phyloP scores from a whole-genome alignment of 345 rosid species.

The Eucalyptus curtisii region DNA sequence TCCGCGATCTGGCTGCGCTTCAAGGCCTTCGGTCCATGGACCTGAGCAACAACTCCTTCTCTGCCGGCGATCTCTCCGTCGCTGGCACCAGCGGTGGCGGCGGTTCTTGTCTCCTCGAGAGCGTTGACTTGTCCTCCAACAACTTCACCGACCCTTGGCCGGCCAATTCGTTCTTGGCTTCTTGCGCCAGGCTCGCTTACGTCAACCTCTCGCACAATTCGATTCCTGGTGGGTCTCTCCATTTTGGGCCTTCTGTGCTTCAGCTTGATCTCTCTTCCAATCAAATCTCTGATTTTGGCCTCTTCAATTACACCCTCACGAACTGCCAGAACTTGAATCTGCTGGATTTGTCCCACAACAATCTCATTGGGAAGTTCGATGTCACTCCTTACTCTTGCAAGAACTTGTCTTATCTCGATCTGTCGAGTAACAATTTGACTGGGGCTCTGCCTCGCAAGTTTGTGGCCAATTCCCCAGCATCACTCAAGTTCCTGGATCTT shows the following conservation, averaged over 20 bases:
- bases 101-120: conserved; percentile 30
- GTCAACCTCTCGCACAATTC: conserved; percentile 47
- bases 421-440: conserved; percentile 50
- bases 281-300: conserved; percentile 25
- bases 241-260: conserved; percentile 26
- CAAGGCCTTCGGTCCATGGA: conserved; percentile 33
- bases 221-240: conserved; percentile 37
- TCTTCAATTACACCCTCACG: conserved; percentile 31
- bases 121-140: conserved; percentile 63
- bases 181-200: conserved; percentile 19
- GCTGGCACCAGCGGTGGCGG: background rate
- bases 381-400: conserved; percentile 25
- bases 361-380: conserved; percentile 35
- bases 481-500: conserved; percentile 53
- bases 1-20: conserved; percentile 41
- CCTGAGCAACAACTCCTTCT: conserved; percentile 44
- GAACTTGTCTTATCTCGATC: conserved; percentile 43
- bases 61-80: conserved; percentile 29
- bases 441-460: conserved; percentile 41
- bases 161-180: conserved; percentile 14
- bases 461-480: conserved; percentile 23
- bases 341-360: conserved; percentile 56
- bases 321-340: conserved; percentile 52
- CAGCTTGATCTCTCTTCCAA: conserved; percentile 53
- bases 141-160: conserved; percentile 40